Conservation (phyloP, 2,329 filamentous ascomycete species). For the Penicillium expansum region DNA sequence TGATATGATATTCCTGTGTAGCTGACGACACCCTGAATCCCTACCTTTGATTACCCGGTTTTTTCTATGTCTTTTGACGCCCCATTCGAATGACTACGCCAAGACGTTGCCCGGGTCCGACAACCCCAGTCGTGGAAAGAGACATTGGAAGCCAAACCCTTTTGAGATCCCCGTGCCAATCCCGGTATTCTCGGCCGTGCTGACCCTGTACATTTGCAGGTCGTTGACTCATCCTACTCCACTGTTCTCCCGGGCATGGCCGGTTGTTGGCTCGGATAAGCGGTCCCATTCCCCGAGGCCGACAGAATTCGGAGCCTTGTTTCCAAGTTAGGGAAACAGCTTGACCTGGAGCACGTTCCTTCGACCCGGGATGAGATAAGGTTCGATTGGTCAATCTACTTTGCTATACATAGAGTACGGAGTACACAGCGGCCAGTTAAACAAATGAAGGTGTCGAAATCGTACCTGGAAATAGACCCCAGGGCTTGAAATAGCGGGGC, state of each 20-base stretch:
- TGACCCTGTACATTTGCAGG: background rate
- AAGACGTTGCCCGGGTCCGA: background rate
- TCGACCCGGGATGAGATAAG: background rate
- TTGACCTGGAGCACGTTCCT: background rate
- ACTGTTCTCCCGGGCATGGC: background rate
- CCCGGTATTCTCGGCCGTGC: background rate
- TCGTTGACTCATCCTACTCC: conserved; percentile 3
- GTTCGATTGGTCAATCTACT: background rate
- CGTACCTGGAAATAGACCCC: background rate
- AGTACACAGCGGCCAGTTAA: background rate
- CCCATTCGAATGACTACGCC: background rate
- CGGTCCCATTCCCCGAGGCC: background rate
- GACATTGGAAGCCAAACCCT: background rate
- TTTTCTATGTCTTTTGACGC: background rate
- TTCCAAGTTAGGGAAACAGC: background rate
- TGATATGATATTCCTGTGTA: background rate
- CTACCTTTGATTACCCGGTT: background rate
- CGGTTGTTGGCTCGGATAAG: background rate
- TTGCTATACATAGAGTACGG: background rate
- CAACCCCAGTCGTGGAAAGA: background rate
- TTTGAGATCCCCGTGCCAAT: background rate
- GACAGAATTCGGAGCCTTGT: background rate
- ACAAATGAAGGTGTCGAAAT: background rate
- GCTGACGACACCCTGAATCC: background rate
- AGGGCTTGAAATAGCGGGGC: background rate